Evolutionary conservation across 1,139 yeast species (phyloP), one percentile per base, ranked within the genome.

Genomic region (Geotrichum fermentans): DNA sequence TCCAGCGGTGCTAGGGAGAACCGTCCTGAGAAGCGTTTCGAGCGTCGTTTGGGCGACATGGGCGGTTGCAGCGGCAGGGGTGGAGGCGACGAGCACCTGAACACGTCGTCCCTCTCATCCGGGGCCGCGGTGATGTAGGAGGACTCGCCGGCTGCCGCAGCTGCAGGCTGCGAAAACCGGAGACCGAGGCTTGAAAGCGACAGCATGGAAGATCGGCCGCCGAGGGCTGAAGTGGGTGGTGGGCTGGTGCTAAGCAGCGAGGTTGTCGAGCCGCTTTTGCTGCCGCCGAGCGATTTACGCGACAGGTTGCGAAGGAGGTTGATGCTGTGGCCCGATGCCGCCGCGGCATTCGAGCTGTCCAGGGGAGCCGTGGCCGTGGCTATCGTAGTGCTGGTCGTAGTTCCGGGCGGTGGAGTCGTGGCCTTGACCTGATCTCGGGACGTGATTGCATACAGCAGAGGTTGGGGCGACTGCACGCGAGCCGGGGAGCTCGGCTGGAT

Each of bases 271-370:
- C 40, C 40, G 13, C 17, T 26, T 13, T 13, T 30, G n/a, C 34
- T 30, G 14, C 41, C 41, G 4, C 16, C 45, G 14, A 41, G 45
- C 24, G 45, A 41, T 16, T 41, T 41, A 17, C 45, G 45, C n/a
- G 45, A 41, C 33, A 41, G 21, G 24, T 41, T 41, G 4, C 45
- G 45, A 6, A 41, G 24, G 10, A 41, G 32, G 24, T 24, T 41
- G 11, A 33, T 39, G 10, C 37, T 34, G 30, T 41, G 37, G 11
- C 30, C 37, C 6, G 33, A 7, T 2, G 17, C n/a, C 29, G 39
- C n/a, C 7, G 17, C 37, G n/a, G 18, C 22, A 17, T 32, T 40
- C 17, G 20, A 20, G n/a, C 17, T 20, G 14, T 30, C n/a, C 6
- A 40, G 14, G 11, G 43, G 36, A 1, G 45, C 38, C 24, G 45